Evolutionary conservation across 169 alveolate genomes (phyloP), one percentile per base, ranked within the genome.

Genomic region (Cryptosporidium xiaoi): DNA sequence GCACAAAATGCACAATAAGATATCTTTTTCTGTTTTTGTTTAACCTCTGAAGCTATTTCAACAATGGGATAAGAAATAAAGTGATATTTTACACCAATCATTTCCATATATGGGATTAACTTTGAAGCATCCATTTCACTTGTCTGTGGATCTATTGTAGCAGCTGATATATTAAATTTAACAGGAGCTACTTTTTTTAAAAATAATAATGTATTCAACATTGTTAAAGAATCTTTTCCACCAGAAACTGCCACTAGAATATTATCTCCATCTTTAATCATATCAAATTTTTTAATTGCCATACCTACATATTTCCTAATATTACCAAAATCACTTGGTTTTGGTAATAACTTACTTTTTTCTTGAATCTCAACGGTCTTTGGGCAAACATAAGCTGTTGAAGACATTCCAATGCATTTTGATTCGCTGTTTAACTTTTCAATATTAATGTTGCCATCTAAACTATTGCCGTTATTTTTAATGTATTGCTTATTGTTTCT

Each of bases 111-210:
- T 34, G 91, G 93, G 31, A 93, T 93, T 64, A 97, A 87, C 2
- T 97, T 97, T 33, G 93, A 77, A 0, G 98, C 98, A 62, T 95
- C 93, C 90, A 93, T 96, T 90, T 96, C 98, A 51, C 94, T 94
- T 16, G 97, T 95, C 84, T 93, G 93, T 0, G 99, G 99, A 90
- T 97, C 98, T 33, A 97, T 98, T 15, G 99, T 96, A 7, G 95
- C 96, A 18, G 96, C 98, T 4, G 96, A 97, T 15, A 96, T 51
- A 51, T 91, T 91, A 64, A 96, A 95, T 77, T 90, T 90, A 36
- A 95, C 90, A 27, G 96, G 97, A 31, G 97, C 93, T 13, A 92
- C 85, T 82, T 77, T 90, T 82, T 93, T 92, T 15, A 96, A 66
- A 60, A 92, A 91, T 65, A 84, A 64, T 64, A 97, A 82, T 50